These are phyloP conservation scores for Malus hybrid DNA, from an alignment of 331 rosid genomes.

Conservation along the genomic window DNA sequence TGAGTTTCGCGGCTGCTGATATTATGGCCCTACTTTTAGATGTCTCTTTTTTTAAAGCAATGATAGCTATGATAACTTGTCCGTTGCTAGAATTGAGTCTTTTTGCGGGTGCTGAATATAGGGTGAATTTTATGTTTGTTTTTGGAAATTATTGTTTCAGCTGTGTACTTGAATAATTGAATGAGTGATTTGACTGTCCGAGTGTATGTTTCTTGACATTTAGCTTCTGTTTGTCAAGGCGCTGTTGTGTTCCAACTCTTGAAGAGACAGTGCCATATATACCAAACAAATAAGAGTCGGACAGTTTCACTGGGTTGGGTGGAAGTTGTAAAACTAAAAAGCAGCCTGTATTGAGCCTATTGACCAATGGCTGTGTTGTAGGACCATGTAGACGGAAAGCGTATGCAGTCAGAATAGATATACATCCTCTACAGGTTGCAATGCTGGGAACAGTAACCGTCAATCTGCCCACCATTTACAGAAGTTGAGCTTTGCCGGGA, in stretches of 20 bases:
- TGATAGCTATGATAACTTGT: too few species aligned
- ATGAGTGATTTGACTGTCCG: too few species aligned
- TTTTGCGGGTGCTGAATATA: not conserved
- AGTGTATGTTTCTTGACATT: not conserved
- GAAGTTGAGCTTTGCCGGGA: constrained; percentile 85
- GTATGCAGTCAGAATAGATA: too few species aligned
- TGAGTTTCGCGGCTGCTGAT: too few species aligned
- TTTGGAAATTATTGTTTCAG: not conserved
- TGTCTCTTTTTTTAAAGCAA: too few species aligned
- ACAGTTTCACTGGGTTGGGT: not conserved
- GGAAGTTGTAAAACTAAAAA: not conserved
- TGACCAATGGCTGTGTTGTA: constrained; percentile 26
- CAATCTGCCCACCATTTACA: constrained; percentile 61
- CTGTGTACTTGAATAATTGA: not conserved
- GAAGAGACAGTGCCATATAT: not conserved
- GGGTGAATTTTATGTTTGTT: not conserved
- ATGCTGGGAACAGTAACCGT: constrained; percentile 49
- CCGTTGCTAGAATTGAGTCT: too few species aligned
- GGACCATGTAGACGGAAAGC: constrained; percentile 90
- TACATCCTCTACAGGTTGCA: constrained; percentile 37
- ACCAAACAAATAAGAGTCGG: not conserved
- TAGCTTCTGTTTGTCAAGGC: not conserved
- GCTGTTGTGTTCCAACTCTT: not conserved
- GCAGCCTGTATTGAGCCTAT: not conserved
- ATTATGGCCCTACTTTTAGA: too few species aligned